A percentile compares a stretch with the other conserved stretches of the same genome.
Evolutionary conservation across 345 rosid species (phyloP).

Genomic region (Aquilaria malaccensis): DNA sequence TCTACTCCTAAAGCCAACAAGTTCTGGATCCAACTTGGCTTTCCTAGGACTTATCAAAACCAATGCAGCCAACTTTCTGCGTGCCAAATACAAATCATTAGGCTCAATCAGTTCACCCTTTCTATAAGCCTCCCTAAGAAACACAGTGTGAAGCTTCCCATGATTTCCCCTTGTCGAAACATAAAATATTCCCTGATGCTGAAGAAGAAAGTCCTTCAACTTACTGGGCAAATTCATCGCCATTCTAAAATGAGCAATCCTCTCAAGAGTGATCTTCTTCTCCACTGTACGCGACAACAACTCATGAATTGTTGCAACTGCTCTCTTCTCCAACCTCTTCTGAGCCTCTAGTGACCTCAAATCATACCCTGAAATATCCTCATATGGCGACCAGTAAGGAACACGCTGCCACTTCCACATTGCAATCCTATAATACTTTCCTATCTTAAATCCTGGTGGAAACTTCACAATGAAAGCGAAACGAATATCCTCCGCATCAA

Average conservation of each 20-base stretch:
- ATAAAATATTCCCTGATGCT: conserved; percentile 91
- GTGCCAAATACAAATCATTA: conserved; percentile 67
- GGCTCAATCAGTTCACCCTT: conserved; percentile 79
- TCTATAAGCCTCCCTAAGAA: conserved; percentile 79
- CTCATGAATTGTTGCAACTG: conserved; percentile 84
- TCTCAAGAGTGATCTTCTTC: conserved; percentile 84
- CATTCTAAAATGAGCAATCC: conserved; percentile 84
- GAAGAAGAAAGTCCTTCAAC: conserved; percentile 79
- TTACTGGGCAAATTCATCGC: conserved; percentile 76
- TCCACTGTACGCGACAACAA: conserved; percentile 74
- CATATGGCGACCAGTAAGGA: conserved; percentile 96
- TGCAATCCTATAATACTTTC: conserved; percentile 81
- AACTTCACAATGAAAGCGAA: conserved; percentile 78
- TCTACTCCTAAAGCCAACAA: conserved; percentile 43
- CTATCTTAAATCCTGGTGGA: conserved; percentile 91
- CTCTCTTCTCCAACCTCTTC: conserved; percentile 94
- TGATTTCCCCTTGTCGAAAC: conserved; percentile 90
- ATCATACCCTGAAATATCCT: conserved; percentile 79
- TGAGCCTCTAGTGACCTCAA: conserved; percentile 86
- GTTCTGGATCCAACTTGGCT: conserved; percentile 52
- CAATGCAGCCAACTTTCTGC: conserved; percentile 77
- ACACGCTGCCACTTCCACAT: conserved; percentile 96
- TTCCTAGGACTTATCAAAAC: conserved; percentile 73
- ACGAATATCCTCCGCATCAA: conserved; percentile 74
- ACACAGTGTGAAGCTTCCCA: conserved; percentile 91